Conservation (phyloP, 371 early-diverging fungal genomes). For the Entomophthora muscae region DNA sequence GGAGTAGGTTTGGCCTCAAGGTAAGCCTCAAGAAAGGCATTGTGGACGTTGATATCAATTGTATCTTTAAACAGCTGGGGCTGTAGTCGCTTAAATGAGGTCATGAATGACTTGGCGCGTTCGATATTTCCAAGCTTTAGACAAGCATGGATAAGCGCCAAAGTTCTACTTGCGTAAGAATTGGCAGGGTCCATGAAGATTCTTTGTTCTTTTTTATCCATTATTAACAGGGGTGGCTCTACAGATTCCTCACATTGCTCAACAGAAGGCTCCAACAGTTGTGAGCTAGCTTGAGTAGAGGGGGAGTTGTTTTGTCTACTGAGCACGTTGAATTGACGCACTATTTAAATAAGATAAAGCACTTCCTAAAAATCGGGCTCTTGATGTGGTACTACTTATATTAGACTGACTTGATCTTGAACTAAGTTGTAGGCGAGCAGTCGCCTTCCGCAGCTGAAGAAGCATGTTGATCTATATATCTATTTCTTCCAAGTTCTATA, state of each 20-base stretch:
- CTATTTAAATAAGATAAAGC: background rate
- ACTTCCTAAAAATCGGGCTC: background rate
- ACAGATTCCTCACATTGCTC: background rate
- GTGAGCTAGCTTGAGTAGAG: background rate
- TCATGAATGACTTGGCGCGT: constrained; percentile 59
- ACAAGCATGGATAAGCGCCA: constrained; percentile 58
- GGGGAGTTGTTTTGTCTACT: background rate
- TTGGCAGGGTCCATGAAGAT: background rate
- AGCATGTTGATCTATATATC: background rate
- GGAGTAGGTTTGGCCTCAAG: constrained; percentile 27
- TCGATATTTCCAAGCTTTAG: constrained; percentile 48
- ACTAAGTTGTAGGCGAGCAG: background rate
- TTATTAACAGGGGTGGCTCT: background rate
- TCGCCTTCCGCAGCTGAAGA: background rate
- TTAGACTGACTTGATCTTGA: background rate
- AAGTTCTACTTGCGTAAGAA: background rate
- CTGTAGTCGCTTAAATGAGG: constrained; percentile 37
- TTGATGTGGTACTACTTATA: background rate
- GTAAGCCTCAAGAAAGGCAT: constrained; percentile 62
- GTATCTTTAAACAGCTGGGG: constrained; percentile 46
- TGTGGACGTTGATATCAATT: constrained; percentile 56
- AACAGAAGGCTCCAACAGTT: background rate
- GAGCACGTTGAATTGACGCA: background rate
- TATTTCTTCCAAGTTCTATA: no score
- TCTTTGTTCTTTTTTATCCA: background rate